Base-by-base conservation (phyloP, 2,329 filamentous ascomycete species). In the Lasiodiplodia citricola region DNA sequence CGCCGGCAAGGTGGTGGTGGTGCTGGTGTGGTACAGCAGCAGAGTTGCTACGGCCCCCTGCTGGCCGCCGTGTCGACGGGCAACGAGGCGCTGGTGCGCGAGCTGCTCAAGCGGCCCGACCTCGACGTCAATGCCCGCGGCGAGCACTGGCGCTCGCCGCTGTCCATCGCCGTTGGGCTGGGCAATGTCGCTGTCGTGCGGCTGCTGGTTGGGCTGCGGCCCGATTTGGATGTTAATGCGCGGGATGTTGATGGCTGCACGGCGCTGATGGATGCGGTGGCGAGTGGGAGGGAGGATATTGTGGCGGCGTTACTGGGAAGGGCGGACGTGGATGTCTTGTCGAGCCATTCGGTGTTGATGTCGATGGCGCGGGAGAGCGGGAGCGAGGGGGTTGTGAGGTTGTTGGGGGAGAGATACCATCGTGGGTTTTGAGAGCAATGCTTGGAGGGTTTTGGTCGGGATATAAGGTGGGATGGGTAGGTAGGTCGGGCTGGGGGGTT, bases 211-310 rank as follows among this genome's bases (percentile, higher is more conserved):
- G 7, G 3, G 1, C 14, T 8, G 0, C 23, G 57, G 5, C 2
- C 3, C 3, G 57, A 60, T 23, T 18, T 47, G 21, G 57, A 60
- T 14, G 38, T 60, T 21, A 60, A 60, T 16, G 57, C 57, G 4
- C 23, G 57, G 7, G 57, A 60, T 25, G 57, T 47, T 23, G 57
- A 60, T 18, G 57, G 57, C 57, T 47, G 57, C 38, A 60, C 57
- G 7, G 37, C 57, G 3, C 38, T 60, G 3, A 44, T 60, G 37
- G 57, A 60, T 44, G 57, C 57, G 6, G 25, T 47, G 14, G 23
- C 37, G 2, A 41, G 35, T 2, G 38, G 57, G 3, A 44, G 28
- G 7, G 57, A 3, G 5, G 57, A 38, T 23, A 47, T 60, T 16
- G 57, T 60, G 8, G 11, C 18, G 14, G 18, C 44, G 37, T 18